Conservation (phyloP, 164 flowering plant genomes). For the Tetracentron sinense region DNA sequence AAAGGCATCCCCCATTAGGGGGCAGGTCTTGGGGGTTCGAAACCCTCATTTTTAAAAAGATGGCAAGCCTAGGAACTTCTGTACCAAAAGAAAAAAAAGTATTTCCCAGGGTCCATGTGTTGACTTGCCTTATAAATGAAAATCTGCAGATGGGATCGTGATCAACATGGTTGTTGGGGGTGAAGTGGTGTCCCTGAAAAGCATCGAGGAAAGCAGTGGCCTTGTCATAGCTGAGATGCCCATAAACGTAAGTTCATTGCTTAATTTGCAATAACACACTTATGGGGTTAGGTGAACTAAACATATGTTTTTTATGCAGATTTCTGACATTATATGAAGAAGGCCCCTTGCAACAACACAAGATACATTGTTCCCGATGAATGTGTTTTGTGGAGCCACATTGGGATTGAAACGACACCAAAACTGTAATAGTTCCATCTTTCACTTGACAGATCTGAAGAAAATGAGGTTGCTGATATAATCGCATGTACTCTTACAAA, state of each 20-base stretch:
- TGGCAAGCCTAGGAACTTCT: no score
- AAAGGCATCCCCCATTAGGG: no score
- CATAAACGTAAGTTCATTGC: constrained; percentile 53
- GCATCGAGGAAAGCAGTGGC: constrained; percentile 70
- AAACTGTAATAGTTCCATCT: not conserved
- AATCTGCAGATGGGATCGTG: constrained; percentile 85
- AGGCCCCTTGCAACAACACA: not conserved
- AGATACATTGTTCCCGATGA: not conserved
- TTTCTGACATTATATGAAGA: constrained; percentile 65
- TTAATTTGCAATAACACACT: not conserved
- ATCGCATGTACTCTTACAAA: not conserved
- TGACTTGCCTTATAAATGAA: constrained; percentile 3
- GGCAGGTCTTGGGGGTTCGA: no score
- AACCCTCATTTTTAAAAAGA: no score
- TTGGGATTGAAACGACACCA: not conserved
- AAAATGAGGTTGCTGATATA: not conserved
- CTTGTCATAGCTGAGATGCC: constrained; percentile 89
- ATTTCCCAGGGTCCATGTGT: no score
- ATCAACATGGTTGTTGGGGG: constrained; percentile 99
- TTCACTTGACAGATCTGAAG: not conserved
- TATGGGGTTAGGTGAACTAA: constrained; percentile 1
- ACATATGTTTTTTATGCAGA: constrained; percentile 40
- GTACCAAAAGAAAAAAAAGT: no score
- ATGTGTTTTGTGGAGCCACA: not conserved
- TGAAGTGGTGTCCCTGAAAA: constrained; percentile 82